A percentile compares a stretch with the other conserved stretches of the same genome.
These are phyloP conservation scores for Candida saitoana DNA, from an alignment of 805 yeast species.

Conservation along the genomic window DNA sequence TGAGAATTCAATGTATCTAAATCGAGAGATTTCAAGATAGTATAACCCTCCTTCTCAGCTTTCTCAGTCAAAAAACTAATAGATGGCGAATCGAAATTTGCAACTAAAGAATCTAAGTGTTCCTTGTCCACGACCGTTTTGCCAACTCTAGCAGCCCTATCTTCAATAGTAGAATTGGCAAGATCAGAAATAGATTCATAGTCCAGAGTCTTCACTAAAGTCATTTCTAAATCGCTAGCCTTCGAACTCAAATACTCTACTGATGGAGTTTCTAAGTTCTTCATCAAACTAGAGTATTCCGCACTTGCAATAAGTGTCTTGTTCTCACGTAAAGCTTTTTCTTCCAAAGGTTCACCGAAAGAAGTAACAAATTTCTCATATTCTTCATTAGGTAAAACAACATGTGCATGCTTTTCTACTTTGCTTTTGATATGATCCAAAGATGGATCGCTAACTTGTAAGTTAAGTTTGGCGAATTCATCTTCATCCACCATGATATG, in stretches of 20 bases:
- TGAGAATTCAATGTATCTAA: not conserved
- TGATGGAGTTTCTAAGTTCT: slow-evolving; percentile 24
- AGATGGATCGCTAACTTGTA: slow-evolving; percentile 7
- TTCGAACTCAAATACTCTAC: slow-evolving; percentile 21
- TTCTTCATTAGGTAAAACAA: slow-evolving; percentile 9
- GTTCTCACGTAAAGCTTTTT: slow-evolving; percentile 7
- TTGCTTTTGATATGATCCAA: slow-evolving; percentile 8
- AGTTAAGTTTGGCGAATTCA: slow-evolving; percentile 12
- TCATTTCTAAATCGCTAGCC: slow-evolving; percentile 12
- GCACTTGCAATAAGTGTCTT: slow-evolving; percentile 7
- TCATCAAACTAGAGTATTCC: slow-evolving; percentile 6
- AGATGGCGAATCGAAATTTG: slow-evolving; percentile 16
- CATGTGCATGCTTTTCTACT: slow-evolving; percentile 38
- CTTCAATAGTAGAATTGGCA: slow-evolving; percentile 8
- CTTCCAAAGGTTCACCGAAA: slow-evolving; percentile 7
- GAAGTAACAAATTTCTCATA: slow-evolving; percentile 6
- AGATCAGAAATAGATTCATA: slow-evolving; percentile 6
- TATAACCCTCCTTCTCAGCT: slow-evolving; percentile 15
- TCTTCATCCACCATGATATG: slow-evolving; percentile 17
- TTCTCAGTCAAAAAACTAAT: slow-evolving; percentile 19
- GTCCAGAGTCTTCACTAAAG: slow-evolving; percentile 13
- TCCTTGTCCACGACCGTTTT: not conserved
- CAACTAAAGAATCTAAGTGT: not conserved
- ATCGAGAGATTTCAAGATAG: slow-evolving; percentile 3
- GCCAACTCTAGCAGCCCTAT: slow-evolving; percentile 7